A percentile compares a stretch with the other conserved stretches of the same genome.
phyloP scores from a whole-genome alignment of 2,329 filamentous ascomycete genomes.

The Cladosporium austrohemisphaericum region DNA sequence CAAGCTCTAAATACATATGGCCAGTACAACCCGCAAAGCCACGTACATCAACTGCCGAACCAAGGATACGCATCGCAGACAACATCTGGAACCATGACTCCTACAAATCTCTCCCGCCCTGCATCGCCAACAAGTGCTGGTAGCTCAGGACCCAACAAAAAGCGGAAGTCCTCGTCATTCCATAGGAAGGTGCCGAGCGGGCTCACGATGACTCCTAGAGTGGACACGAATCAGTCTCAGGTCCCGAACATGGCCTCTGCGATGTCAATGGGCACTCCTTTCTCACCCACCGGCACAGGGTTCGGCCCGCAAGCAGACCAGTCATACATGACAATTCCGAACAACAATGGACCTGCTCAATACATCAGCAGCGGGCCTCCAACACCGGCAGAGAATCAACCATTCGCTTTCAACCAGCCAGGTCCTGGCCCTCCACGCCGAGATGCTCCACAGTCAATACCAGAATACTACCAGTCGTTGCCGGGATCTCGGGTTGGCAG shows the following conservation, averaged over 20 bases:
- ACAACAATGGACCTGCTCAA: constrained; percentile 25
- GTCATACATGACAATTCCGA: constrained; percentile 33
- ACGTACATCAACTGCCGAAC: constrained; percentile 33
- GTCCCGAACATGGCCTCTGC: constrained; percentile 28
- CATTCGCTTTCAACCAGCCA: constrained; percentile 26
- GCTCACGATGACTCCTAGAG: constrained; percentile 71
- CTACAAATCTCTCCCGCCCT: constrained; percentile 66
- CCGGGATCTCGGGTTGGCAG: constrained; percentile 71
- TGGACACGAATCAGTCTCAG: constrained; percentile 54
- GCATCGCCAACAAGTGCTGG: constrained; percentile 60
- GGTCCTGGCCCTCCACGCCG: constrained; percentile 17
- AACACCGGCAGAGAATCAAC: constrained; percentile 28
- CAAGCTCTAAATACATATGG: constrained; percentile 49
- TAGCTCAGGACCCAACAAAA: constrained; percentile 68
- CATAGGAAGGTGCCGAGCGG: constrained; percentile 64
- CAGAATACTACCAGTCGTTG: constrained; percentile 15
- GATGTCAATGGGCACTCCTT: constrained; percentile 31
- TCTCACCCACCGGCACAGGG: constrained; percentile 32
- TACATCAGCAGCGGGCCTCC: constrained; percentile 31
- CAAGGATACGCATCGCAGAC: constrained; percentile 32
- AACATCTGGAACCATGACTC: constrained; percentile 49
- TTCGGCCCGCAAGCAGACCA: constrained; percentile 20
- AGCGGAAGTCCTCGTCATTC: constrained; percentile 60
- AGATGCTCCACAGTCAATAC: constrained; percentile 23
- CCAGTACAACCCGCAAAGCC: constrained; percentile 33